Percentiles rank a stretch among this genome's conserved stretches.
These are phyloP conservation scores for Umbilicaria muhlenbergii DNA, from an alignment of 495 filamentous ascomycete genomes.

Conservation along the genomic window DNA sequence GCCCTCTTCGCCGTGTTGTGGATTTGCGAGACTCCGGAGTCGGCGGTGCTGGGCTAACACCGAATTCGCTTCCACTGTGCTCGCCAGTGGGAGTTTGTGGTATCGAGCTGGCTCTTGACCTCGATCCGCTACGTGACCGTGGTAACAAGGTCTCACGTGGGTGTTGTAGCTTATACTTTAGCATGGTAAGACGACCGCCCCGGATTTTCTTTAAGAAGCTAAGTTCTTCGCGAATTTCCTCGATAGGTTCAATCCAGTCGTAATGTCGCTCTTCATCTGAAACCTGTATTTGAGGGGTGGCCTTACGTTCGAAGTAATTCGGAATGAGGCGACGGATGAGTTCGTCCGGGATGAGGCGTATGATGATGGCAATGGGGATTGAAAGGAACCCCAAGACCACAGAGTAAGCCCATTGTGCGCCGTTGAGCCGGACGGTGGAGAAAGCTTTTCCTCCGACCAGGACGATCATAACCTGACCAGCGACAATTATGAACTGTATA, in stretches of 20 bases:
- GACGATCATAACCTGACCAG: conserved; percentile 64
- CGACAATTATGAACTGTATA: conserved; percentile 73
- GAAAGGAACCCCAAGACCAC: conserved; percentile 56
- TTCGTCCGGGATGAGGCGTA: conserved; percentile 63
- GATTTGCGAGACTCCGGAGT: conserved; percentile 52
- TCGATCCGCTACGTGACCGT: conserved; percentile 48
- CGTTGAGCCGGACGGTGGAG: conserved; percentile 41
- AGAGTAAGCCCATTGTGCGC: conserved; percentile 59
- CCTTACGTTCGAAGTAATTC: conserved; percentile 27
- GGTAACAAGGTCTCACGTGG: conserved; percentile 58
- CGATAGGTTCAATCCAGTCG: conserved; percentile 43
- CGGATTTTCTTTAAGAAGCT: conserved; percentile 55
- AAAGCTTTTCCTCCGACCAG: conserved; percentile 65
- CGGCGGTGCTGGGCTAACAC: conserved; percentile 29
- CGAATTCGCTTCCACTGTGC: conserved; percentile 30
- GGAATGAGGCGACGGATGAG: conserved; percentile 39
- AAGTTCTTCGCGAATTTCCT: conserved; percentile 65
- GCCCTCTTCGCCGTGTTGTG: conserved; percentile 42
- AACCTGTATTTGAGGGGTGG: conserved; percentile 35
- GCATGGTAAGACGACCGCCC: conserved; percentile 74
- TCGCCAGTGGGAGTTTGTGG: conserved; percentile 55
- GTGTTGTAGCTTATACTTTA: conserved; percentile 73
- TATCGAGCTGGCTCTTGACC: conserved; percentile 45
- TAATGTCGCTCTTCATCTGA: conserved; percentile 61
- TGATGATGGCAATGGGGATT: conserved; percentile 53